Evolutionary conservation across 148 eudicot genomes (phyloP).

Genomic region (Cornus suecica): DNA sequence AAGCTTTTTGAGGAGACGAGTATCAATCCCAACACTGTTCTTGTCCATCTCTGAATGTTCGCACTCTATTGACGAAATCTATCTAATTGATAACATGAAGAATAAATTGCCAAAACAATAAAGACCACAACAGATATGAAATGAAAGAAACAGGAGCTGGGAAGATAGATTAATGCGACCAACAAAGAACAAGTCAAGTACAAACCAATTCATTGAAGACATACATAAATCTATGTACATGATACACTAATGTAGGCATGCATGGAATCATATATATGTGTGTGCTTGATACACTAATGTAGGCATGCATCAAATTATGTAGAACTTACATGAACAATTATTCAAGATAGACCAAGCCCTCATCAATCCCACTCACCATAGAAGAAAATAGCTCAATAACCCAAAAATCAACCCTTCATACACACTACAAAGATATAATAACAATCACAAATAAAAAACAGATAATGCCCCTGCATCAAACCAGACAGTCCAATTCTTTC

Average conservation of each 20-base stretch:
- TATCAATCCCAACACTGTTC: not conserved
- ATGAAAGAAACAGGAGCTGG: constrained; percentile 7
- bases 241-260: not conserved
- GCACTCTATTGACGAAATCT: not conserved
- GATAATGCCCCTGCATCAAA: not conserved
- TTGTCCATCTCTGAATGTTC: constrained; percentile 4
- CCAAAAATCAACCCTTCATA: not conserved
- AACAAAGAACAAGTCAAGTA: constrained; percentile 6
- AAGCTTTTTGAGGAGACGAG: not conserved
- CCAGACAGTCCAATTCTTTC: not conserved
- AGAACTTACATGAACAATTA: not conserved
- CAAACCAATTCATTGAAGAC: constrained; percentile 11
- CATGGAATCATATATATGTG: constrained; percentile 1
- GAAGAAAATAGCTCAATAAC: not conserved
- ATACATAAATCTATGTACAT: not conserved
- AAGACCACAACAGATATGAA: not conserved
- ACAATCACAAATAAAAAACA: not conserved
- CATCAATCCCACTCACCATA: not conserved
- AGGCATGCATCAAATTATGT: not conserved
- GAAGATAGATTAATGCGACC: not conserved
- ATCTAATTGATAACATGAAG: constrained; percentile 5
- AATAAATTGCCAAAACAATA: constrained; percentile 12
- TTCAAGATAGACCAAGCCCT: not conserved
- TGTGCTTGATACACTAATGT: not conserved
- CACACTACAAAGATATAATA: not conserved